Evolutionary conservation across 331 rosid genomes (phyloP).

Genomic region (Malus hybrid): DNA sequence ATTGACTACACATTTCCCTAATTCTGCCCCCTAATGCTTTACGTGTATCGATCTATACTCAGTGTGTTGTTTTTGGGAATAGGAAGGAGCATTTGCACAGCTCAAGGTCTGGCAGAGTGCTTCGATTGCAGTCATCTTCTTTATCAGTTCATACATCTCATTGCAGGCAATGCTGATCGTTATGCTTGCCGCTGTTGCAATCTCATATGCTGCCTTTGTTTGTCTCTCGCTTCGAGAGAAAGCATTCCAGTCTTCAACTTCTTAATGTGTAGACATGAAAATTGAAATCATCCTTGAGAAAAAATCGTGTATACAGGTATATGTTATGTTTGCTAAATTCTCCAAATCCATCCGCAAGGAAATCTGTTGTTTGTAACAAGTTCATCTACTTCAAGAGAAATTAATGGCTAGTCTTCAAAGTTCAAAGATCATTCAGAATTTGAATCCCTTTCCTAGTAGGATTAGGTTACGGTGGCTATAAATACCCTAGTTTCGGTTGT

Average conservation of each 20-base stretch:
- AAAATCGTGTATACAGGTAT: background rate
- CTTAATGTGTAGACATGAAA: slow-evolving; percentile 10
- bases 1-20: slow-evolving; percentile 12
- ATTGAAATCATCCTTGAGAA: background rate
- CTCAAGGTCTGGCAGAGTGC: slow-evolving; percentile 93
- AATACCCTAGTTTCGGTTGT: too few relatives aligned
- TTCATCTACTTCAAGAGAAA: background rate
- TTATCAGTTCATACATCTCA: slow-evolving; percentile 57
- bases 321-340: background rate
- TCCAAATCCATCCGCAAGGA: background rate
- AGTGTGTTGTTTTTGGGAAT: slow-evolving; percentile 19
- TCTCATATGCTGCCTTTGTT: slow-evolving; percentile 56
- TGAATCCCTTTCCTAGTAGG: background rate
- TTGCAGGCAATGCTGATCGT: slow-evolving; percentile 51
- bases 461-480: too few relatives aligned
- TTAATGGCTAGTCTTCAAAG: background rate
- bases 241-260: slow-evolving; percentile 28
- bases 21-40: background rate
- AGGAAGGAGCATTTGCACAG: slow-evolving; percentile 99
- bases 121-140: slow-evolving; percentile 61
- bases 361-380: background rate
- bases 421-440: background rate
- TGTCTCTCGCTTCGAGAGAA: slow-evolving; percentile 50
- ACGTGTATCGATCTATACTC: background rate
- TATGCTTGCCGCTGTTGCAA: slow-evolving; percentile 44